Percentiles rank a stretch among this genome's conserved stretches.
Conservation (phyloP, 257 asterid genomes). For the Solanum bukasovii region DNA sequence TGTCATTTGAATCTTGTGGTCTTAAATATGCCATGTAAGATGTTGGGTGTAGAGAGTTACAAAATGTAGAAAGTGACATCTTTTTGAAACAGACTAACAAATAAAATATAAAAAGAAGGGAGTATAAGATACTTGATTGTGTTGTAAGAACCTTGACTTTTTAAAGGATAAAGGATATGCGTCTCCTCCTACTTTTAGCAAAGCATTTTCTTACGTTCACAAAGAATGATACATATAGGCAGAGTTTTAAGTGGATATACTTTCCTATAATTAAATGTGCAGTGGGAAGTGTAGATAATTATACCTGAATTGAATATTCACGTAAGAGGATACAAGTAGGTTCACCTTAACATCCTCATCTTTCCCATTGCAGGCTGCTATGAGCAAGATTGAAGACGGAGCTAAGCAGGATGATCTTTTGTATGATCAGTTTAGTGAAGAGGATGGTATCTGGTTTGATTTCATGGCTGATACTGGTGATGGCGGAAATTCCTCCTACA, state of each 20-base stretch:
- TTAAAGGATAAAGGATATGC: background rate
- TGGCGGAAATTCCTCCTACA: constrained; percentile 73
- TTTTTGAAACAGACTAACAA: background rate
- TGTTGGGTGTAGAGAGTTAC: background rate
- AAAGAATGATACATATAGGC: background rate
- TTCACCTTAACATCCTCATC: background rate
- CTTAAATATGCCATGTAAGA: background rate
- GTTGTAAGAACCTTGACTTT: background rate
- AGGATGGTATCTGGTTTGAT: constrained; percentile 70
- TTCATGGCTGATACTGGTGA: constrained; percentile 90
- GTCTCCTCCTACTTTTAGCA: background rate
- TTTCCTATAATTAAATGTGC: background rate
- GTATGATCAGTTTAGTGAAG: constrained; percentile 57
- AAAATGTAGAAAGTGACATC: background rate
- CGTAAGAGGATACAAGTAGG: background rate
- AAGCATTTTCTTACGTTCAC: background rate
- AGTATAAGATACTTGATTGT: background rate
- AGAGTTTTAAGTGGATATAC: background rate
- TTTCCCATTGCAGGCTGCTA: constrained; percentile 44
- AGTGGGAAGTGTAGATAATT: background rate
- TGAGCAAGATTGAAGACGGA: constrained; percentile 56
- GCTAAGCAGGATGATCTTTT: constrained; percentile 53
- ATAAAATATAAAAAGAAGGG: background rate
- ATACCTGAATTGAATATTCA: background rate
- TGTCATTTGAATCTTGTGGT: background rate